These are phyloP conservation scores for Blepharisma stoltei DNA, from an alignment of 73 alveolate genomes.

Conservation along the genomic window DNA sequence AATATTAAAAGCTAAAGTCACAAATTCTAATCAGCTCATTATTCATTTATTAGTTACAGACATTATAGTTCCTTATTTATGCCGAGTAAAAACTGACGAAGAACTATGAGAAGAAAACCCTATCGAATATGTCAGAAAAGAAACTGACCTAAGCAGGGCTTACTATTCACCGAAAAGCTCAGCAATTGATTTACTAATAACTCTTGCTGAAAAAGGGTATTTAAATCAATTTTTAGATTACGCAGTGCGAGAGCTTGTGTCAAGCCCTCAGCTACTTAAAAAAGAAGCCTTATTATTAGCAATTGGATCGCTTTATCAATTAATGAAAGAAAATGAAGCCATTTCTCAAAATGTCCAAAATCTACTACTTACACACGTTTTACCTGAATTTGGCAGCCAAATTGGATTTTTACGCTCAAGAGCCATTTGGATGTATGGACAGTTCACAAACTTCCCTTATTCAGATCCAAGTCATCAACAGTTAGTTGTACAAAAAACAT, in stretches of 20 bases:
- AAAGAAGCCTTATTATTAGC: slow-evolving; percentile 45
- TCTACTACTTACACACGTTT: slow-evolving; percentile 37
- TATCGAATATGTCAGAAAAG: slow-evolving; percentile 54
- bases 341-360: slow-evolving; percentile 38
- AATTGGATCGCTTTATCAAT: slow-evolving; percentile 45
- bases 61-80: slow-evolving; percentile 39
- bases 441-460: slow-evolving; percentile 38
- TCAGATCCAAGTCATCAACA: slow-evolving; percentile 37
- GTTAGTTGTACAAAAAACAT: slow-evolving; percentile 39
- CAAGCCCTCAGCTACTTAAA: background rate
- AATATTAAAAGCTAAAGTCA: slow-evolving; percentile 38
- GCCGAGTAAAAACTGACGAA: slow-evolving; percentile 43
- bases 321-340: slow-evolving; percentile 27
- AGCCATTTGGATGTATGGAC: slow-evolving; percentile 64
- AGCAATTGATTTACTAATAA: slow-evolving; percentile 43
- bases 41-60: slow-evolving; percentile 31
- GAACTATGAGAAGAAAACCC: slow-evolving; percentile 48
- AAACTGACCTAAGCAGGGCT: slow-evolving; percentile 45
- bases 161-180: slow-evolving; percentile 42
- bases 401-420: slow-evolving; percentile 46
- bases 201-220: slow-evolving; percentile 4
- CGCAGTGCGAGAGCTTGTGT: background rate
- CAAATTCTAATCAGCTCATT: background rate
- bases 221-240: background rate
- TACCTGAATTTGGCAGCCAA: slow-evolving; percentile 41